Conservation (phyloP, 148 eudicot genomes). For the Arctostaphylos glauca region DNA sequence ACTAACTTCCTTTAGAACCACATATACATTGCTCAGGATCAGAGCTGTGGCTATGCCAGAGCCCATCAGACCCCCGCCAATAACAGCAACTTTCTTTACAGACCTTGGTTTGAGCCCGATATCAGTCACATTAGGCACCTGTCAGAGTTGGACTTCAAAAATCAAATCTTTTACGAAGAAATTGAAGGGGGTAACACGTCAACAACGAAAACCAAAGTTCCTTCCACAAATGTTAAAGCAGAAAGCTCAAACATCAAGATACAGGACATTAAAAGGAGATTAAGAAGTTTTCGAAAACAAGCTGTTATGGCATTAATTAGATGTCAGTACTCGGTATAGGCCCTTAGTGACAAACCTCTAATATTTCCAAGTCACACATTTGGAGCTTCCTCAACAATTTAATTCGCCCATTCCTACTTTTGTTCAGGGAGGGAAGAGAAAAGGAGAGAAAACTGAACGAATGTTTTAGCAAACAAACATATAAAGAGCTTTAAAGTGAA, state of each 20-base stretch:
- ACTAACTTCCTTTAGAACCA: conserved; percentile 81
- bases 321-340: neutral
- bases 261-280: neutral
- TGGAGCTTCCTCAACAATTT: neutral
- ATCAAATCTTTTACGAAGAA: neutral
- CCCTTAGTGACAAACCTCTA: neutral
- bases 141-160: conserved; percentile 17
- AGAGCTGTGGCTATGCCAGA: conserved; percentile 95
- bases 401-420: neutral
- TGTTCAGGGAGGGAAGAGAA: neutral
- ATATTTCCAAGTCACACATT: neutral
- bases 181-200: neutral
- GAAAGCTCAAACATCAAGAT: conserved; percentile 10
- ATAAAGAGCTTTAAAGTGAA: neutral
- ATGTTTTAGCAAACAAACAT: neutral
- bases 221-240: neutral
- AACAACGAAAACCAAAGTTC: neutral
- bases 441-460: neutral
- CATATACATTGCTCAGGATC: conserved; percentile 57
- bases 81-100: conserved; percentile 79
- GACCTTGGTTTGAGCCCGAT: conserved; percentile 76
- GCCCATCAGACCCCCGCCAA: conserved; percentile 99
- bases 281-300: neutral
- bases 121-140: conserved; percentile 92
- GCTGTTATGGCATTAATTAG: neutral